phyloP scores from a whole-genome alignment of 169 alveolate genomes.

The Babesia sp. region DNA sequence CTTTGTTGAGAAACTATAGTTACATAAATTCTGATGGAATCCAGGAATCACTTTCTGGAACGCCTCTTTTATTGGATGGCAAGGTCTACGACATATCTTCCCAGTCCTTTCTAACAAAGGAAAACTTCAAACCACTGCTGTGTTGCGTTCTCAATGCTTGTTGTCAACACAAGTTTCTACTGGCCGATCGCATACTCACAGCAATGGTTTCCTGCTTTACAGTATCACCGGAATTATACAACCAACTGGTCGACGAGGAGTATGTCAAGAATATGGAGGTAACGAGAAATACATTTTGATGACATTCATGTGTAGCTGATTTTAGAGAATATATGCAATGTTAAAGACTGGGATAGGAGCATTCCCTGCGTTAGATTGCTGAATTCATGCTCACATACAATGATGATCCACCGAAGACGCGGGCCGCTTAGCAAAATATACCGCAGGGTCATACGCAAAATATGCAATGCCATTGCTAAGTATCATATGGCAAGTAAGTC shows the following conservation, averaged over 20 bases:
- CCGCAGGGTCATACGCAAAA: conserved; percentile 19
- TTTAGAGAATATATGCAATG: conserved; percentile 19
- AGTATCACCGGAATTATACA: conserved; percentile 11
- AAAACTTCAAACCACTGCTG: conserved; percentile 20
- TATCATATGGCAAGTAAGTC: conserved; percentile 18
- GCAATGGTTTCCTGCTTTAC: conserved; percentile 17
- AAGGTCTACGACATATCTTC: conserved; percentile 28
- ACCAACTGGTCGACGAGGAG: conserved; percentile 17
- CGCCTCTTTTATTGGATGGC: conserved; percentile 21
- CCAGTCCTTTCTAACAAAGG: conserved; percentile 10
- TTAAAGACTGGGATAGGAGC: conserved; percentile 38
- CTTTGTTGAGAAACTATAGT: conserved; percentile 26
- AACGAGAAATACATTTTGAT: not conserved
- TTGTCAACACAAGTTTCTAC: conserved; percentile 37
- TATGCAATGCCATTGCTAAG: conserved; percentile 33
- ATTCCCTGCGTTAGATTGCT: conserved; percentile 30
- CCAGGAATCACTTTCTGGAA: conserved; percentile 39
- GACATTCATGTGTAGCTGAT: not conserved
- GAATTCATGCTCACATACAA: conserved; percentile 1
- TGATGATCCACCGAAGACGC: conserved; percentile 8
- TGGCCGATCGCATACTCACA: conserved; percentile 35
- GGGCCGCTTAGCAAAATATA: conserved; percentile 8
- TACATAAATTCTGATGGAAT: conserved; percentile 26
- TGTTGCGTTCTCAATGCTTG: conserved; percentile 39
- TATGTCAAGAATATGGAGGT: conserved; percentile 36